A percentile compares a stretch with the other conserved stretches of the same genome.
phyloP scores from a whole-genome alignment of 345 rosid genomes.

The Brassica carinata region DNA sequence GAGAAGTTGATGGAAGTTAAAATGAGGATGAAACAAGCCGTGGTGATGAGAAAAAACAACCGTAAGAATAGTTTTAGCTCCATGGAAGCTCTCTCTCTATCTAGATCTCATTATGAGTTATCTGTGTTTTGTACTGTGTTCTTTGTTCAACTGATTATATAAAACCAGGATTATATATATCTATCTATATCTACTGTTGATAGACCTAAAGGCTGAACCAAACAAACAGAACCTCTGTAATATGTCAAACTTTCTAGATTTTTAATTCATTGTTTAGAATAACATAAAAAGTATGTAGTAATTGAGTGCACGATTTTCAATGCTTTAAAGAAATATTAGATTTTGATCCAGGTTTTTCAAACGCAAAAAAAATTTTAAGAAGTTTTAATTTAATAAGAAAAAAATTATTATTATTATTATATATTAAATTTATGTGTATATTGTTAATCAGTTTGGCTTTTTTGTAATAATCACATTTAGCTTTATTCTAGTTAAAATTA shows the following conservation, averaged over 20 bases:
- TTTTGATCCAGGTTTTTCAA: no score
- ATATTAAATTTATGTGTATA: no score
- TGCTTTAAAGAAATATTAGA: no score
- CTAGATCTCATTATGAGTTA: neutral
- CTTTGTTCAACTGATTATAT: neutral
- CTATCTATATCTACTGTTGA: neutral
- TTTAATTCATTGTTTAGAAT: no score
- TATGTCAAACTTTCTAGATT: neutral
- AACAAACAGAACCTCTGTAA: neutral
- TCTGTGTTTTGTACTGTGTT: neutral
- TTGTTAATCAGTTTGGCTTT: no score
- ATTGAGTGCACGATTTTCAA: no score
- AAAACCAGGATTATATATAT: neutral
- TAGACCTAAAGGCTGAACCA: neutral
- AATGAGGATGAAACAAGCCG: slow-evolving; percentile 51
- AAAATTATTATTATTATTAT: no score
- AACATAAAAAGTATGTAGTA: no score
- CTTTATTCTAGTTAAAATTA: no score
- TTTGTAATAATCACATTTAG: no score
- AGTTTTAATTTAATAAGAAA: no score
- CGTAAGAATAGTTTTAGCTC: slow-evolving; percentile 57
- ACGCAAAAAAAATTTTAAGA: no score
- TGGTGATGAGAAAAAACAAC: slow-evolving; percentile 47
- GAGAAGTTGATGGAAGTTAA: slow-evolving; percentile 63
- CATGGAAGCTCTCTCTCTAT: slow-evolving; percentile 42